phyloP scores from a whole-genome alignment of 2,329 filamentous ascomycete genomes.

The Talaromyces funiculosus region DNA sequence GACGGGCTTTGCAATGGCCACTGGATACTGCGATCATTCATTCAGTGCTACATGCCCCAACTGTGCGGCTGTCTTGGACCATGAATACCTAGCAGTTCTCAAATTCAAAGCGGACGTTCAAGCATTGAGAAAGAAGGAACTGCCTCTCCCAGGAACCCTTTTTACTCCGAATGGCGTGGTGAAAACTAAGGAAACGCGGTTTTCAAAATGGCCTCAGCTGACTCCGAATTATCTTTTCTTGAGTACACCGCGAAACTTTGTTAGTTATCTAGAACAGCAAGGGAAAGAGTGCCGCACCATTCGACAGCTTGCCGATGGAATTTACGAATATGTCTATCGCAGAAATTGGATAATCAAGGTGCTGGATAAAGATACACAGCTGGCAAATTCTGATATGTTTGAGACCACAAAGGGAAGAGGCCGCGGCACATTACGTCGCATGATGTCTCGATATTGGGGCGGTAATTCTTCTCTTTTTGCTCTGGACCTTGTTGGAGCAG shows the following conservation, averaged over 20 bases:
- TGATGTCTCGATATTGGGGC: slow-evolving; percentile 41
- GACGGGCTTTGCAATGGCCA: slow-evolving; percentile 7
- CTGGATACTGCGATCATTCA: slow-evolving; percentile 32
- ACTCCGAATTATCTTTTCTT: not conserved
- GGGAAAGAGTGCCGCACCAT: not conserved
- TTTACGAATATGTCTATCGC: not conserved
- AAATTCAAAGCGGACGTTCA: too few species aligned
- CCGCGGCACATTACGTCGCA: slow-evolving; percentile 26
- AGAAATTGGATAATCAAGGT: not conserved
- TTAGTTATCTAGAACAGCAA: not conserved
- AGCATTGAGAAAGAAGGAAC: too few species aligned
- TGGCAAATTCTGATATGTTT: slow-evolving; percentile 45
- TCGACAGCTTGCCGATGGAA: not conserved
- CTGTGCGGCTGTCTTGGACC: too few species aligned
- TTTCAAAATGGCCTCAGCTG: not conserved
- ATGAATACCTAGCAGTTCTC: too few species aligned
- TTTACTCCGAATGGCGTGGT: too few species aligned
- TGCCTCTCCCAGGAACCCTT: too few species aligned
- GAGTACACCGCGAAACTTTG: not conserved
- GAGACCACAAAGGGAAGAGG: not conserved
- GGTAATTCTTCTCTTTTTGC: slow-evolving; percentile 27
- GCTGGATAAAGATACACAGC: too few species aligned
- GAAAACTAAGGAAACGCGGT: slow-evolving; percentile 12
- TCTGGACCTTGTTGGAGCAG: slow-evolving; percentile 36
- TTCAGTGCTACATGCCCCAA: slow-evolving; percentile 32